Evolutionary conservation across 192 early-diverging fungal species (phyloP).

Genomic region (Cetraspora pellucida): DNA sequence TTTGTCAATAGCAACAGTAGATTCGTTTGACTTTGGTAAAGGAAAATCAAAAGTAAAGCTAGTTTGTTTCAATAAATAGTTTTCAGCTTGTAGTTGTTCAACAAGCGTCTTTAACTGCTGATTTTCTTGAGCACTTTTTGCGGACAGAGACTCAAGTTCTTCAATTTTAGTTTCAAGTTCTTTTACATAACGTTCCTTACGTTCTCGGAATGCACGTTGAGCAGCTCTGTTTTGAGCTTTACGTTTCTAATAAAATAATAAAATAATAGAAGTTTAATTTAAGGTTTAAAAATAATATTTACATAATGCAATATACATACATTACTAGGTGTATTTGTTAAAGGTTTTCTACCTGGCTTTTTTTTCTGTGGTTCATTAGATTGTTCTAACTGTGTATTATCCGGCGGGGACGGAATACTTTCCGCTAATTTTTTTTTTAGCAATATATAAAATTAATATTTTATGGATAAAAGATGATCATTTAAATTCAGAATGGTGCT

Average conservation of each 20-base stretch:
- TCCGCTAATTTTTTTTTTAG: neutral
- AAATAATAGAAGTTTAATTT: neutral
- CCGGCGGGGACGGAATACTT: neutral
- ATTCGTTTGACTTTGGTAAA: slow-evolving; percentile 38
- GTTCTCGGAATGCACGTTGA: slow-evolving; percentile 86
- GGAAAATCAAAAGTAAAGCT: slow-evolving; percentile 56
- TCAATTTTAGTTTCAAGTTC: slow-evolving; percentile 77
- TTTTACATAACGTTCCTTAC: slow-evolving; percentile 82
- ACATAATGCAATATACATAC: slow-evolving; percentile 18
- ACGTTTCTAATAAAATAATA: slow-evolving; percentile 46
- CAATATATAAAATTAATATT: no score
- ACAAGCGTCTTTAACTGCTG: slow-evolving; percentile 49
- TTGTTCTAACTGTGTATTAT: neutral
- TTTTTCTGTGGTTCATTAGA: slow-evolving; percentile 37
- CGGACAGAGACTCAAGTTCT: slow-evolving; percentile 61
- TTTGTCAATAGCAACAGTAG: neutral
- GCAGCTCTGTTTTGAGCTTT: slow-evolving; percentile 82
- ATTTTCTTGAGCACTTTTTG: slow-evolving; percentile 51
- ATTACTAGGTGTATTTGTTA: slow-evolving; percentile 44
- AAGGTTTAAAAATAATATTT: neutral
- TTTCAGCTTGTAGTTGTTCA: slow-evolving; percentile 55
- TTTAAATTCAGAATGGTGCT: no score
- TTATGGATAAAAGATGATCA: neutral
- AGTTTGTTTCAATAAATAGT: slow-evolving; percentile 56
- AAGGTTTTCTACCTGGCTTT: slow-evolving; percentile 65